phyloP scores from a whole-genome alignment of 495 filamentous ascomycete species.

The Penicillium flavigenum region DNA sequence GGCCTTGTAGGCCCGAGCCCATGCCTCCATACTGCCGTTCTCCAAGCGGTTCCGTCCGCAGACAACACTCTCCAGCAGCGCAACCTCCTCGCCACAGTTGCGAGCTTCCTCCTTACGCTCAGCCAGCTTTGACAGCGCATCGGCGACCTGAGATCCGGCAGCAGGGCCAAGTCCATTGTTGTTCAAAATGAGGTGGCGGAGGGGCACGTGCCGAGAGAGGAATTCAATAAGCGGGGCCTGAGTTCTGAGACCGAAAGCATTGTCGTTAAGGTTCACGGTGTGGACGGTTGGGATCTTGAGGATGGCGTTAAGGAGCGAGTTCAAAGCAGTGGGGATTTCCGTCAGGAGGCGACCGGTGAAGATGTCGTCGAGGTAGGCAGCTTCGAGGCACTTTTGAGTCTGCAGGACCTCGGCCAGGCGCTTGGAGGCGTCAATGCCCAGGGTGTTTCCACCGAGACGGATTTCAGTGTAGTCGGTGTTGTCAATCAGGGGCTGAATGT shows the following conservation, averaged over 20 bases:
- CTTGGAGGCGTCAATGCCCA: slow-evolving; percentile 83
- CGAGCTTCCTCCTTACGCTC: slow-evolving; percentile 77
- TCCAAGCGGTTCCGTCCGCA: slow-evolving; percentile 95
- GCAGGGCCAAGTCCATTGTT: slow-evolving; percentile 97
- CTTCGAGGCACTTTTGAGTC: slow-evolving; percentile 76
- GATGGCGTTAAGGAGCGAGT: slow-evolving; percentile 79
- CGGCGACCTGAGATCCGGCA: slow-evolving; percentile 81
- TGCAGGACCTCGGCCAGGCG: slow-evolving; percentile 75
- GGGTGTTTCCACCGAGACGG: slow-evolving; percentile 80
- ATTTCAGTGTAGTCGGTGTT: slow-evolving; percentile 79
- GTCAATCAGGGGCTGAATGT: slow-evolving; percentile 70
- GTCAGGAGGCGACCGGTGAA: slow-evolving; percentile 92
- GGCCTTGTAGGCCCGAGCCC: slow-evolving; percentile 80
- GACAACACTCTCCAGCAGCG: slow-evolving; percentile 86
- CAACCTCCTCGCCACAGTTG: slow-evolving; percentile 64
- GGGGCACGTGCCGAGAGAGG: slow-evolving; percentile 77
- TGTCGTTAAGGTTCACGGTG: slow-evolving; percentile 94
- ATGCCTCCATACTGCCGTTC: slow-evolving; percentile 92
- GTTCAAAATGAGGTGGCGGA: slow-evolving; percentile 90
- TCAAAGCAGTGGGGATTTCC: slow-evolving; percentile 89
- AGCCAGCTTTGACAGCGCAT: slow-evolving; percentile 72
- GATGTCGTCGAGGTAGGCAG: slow-evolving; percentile 92
- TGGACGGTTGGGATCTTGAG: slow-evolving; percentile 78
- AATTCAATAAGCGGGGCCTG: slow-evolving; percentile 81
- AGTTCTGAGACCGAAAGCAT: slow-evolving; percentile 94